Percentiles rank a stretch among this genome's conserved stretches.
phyloP scores from a whole-genome alignment of 2,329 filamentous ascomycete species.

The Cladophialophora immunda region DNA sequence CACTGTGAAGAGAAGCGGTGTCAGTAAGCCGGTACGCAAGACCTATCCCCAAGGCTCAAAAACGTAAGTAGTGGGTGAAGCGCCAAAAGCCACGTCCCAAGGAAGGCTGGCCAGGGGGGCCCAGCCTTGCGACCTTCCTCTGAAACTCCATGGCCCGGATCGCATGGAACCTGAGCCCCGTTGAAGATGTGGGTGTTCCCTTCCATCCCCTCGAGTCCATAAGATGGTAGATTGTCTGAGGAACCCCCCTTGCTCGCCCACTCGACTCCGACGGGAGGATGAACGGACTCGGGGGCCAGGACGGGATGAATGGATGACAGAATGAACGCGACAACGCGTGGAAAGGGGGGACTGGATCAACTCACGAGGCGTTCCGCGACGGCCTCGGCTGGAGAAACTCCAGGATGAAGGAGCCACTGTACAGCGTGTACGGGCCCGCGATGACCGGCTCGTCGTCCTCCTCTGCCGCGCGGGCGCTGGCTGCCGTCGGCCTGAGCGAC shows the following conservation, averaged over 20 bases:
- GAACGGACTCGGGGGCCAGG: too few species aligned
- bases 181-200: too few species aligned
- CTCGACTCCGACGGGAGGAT: too few species aligned
- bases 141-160: too few species aligned
- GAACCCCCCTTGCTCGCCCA: too few species aligned
- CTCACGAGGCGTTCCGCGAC: conserved; percentile 33
- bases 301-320: too few species aligned
- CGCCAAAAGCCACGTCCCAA: background rate
- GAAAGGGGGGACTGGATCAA: background rate
- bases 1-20: conserved; percentile 4
- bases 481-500: background rate
- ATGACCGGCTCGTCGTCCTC: conserved; percentile 28
- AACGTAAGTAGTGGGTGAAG: background rate
- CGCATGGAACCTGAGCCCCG: too few species aligned
- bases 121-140: background rate
- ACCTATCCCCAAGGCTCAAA: background rate
- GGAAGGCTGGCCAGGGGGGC: background rate
- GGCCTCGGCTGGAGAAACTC: conserved; percentile 31
- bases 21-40: background rate
- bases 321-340: too few species aligned
- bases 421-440: conserved; percentile 26
- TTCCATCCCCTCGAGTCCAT: too few species aligned
- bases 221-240: too few species aligned
- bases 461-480: background rate
- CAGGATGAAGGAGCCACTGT: conserved; percentile 28